Percentiles rank a stretch among this genome's conserved stretches.
Evolutionary conservation across 352 stramenopile species (phyloP).

Genomic region (Phytopythium chamaehyphon): DNA sequence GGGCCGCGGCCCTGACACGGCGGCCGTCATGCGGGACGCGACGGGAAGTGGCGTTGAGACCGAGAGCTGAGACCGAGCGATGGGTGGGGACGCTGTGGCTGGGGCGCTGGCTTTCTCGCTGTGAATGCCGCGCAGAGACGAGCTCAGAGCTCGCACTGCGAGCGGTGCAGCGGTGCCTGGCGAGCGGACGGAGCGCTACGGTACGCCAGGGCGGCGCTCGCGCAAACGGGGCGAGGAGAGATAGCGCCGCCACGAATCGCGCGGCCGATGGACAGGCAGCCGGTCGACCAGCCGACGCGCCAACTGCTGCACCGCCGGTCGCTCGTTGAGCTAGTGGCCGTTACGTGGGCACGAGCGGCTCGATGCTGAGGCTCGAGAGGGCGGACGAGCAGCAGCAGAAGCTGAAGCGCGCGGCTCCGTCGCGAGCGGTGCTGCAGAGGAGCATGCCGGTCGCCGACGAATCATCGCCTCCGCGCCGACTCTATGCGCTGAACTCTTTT

Average conservation of each 20-base stretch:
- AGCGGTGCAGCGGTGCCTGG: no score
- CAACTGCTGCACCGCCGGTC: neutral
- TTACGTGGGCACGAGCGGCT: neutral
- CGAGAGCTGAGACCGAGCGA: no score
- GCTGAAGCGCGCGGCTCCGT: no score
- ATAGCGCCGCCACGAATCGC: neutral
- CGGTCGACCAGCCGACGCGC: neutral
- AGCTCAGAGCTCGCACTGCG: no score
- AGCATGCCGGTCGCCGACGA: no score
- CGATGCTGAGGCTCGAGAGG: neutral
- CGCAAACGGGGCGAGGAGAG: neutral
- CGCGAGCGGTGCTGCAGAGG: no score
- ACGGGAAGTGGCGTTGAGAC: no score
- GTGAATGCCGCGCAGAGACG: no score
- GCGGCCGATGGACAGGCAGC: neutral
- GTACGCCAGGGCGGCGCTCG: neutral
- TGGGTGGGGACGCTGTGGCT: no score
- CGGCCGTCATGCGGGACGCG: neutral
- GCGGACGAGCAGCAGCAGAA: neutral
- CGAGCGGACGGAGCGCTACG: no score
- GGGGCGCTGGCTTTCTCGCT: neutral
- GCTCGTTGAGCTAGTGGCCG: neutral
- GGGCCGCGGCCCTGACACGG: neutral
- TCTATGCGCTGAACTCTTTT: slow-evolving; percentile 2
- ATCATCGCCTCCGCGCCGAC: neutral